phyloP scores from a whole-genome alignment of 2,329 filamentous ascomycete genomes.

The Xylariaceae sp. region DNA sequence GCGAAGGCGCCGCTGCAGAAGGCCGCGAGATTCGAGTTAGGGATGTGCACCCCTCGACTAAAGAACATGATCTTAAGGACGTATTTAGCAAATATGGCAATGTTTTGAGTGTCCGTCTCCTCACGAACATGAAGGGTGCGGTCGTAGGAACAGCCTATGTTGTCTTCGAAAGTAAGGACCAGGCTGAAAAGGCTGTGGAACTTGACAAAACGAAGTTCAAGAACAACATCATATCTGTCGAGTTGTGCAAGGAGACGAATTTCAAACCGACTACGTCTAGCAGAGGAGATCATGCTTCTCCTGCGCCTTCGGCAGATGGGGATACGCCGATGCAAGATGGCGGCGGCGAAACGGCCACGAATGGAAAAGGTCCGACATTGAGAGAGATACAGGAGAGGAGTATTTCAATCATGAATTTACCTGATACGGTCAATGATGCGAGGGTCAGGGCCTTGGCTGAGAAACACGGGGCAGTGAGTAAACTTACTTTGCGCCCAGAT shows the following conservation, averaged over 20 bases:
- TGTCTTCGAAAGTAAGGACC: conserved; percentile 68
- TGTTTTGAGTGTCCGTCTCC: conserved; percentile 69
- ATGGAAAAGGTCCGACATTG: conserved; percentile 37
- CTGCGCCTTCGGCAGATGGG: conserved; percentile 35
- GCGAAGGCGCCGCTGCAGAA: conserved; percentile 79
- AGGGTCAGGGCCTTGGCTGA: conserved; percentile 74
- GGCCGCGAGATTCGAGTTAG: conserved; percentile 81
- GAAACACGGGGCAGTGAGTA: conserved; percentile 67
- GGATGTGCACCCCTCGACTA: conserved; percentile 61
- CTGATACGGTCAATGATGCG: conserved; percentile 88
- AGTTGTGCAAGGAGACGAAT: conserved; percentile 54
- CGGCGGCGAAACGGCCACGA: conserved; percentile 13
- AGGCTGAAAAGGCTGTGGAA: conserved; percentile 64
- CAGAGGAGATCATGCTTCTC: conserved; percentile 32
- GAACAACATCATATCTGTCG: conserved; percentile 65
- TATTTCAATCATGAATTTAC: conserved; percentile 78
- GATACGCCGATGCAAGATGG: conserved; percentile 40
- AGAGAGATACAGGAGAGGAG: conserved; percentile 63
- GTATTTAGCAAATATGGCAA: conserved; percentile 74
- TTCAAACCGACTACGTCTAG: conserved; percentile 55
- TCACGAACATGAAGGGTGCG: conserved; percentile 64
- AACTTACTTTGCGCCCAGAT: conserved; percentile 75
- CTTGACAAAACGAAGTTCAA: conserved; percentile 71
- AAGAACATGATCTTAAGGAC: conserved; percentile 66
- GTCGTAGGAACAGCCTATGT: conserved; percentile 80